A percentile compares a stretch with the other conserved stretches of the same genome.
Evolutionary conservation across 768 basidiomycete genomes (phyloP).

Genomic region (Pleurotus giganteus): DNA sequence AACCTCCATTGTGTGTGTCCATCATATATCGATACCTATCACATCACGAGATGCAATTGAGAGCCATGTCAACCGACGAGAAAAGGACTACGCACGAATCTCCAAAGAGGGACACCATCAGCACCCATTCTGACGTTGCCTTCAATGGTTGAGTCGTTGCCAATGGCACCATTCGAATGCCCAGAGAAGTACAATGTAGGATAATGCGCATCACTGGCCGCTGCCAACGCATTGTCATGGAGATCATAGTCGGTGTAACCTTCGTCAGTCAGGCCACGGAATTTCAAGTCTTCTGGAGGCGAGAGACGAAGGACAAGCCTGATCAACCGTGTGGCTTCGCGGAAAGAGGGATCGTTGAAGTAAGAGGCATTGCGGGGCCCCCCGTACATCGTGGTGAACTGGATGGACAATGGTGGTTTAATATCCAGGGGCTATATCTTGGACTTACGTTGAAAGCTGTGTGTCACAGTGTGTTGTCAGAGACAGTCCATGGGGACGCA

Average conservation of each 20-base stretch:
- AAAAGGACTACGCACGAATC: constrained; percentile 51
- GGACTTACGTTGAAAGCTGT: constrained; percentile 49
- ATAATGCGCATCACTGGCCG: constrained; percentile 23
- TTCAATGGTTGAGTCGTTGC: constrained; percentile 43
- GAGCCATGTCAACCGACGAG: too few relatives aligned
- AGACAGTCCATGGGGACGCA: too few relatives aligned
- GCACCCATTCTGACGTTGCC: constrained; percentile 48
- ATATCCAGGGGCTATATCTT: background rate
- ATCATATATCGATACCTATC: constrained; percentile 54
- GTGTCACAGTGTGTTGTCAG: background rate
- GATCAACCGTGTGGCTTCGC: constrained; percentile 65
- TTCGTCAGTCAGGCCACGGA: constrained; percentile 17
- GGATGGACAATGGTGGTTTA: constrained; percentile 6
- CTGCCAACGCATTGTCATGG: background rate
- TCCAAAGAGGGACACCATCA: constrained; percentile 50
- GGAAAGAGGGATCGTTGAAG: constrained; percentile 55
- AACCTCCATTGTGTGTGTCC: constrained; percentile 60
- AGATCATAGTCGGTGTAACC: constrained; percentile 16
- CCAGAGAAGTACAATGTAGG: constrained; percentile 49
- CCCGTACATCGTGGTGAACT: constrained; percentile 32
- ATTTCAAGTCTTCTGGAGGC: constrained; percentile 26
- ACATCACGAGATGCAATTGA: background rate
- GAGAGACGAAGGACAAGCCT: constrained; percentile 53
- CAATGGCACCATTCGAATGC: constrained; percentile 38
- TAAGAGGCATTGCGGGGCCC: constrained; percentile 40